Evolutionary conservation across 2,329 filamentous ascomycete genomes (phyloP).

Genomic region (Fusarium verrucosum): DNA sequence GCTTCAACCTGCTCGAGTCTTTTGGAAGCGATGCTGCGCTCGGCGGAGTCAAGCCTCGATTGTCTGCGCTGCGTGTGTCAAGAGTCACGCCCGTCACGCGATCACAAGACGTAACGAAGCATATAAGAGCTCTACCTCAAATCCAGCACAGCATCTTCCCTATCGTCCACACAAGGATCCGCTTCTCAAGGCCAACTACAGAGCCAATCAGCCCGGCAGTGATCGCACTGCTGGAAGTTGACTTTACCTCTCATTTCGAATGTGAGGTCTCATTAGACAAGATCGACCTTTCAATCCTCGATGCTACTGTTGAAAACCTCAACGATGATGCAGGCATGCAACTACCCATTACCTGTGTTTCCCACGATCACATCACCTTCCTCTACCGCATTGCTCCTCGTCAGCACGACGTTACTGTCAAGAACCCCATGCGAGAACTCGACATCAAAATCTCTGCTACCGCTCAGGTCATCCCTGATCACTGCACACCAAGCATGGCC

Average conservation of each 20-base stretch:
- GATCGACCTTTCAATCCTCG: slow-evolving; percentile 65
- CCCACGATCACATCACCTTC: slow-evolving; percentile 79
- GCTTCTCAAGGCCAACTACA: slow-evolving; percentile 72
- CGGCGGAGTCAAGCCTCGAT: slow-evolving; percentile 67
- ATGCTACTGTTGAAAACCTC: slow-evolving; percentile 68
- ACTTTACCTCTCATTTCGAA: slow-evolving; percentile 75
- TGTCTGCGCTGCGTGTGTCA: slow-evolving; percentile 79
- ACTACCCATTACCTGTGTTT: slow-evolving; percentile 70
- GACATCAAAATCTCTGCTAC: slow-evolving; percentile 69
- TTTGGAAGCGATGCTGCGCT: slow-evolving; percentile 73
- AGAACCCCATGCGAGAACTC: slow-evolving; percentile 61
- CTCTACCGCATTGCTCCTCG: slow-evolving; percentile 72
- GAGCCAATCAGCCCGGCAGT: slow-evolving; percentile 67
- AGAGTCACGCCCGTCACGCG: slow-evolving; percentile 75
- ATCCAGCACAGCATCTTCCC: slow-evolving; percentile 72
- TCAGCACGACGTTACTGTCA: slow-evolving; percentile 56
- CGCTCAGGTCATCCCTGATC: slow-evolving; percentile 62
- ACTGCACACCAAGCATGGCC: slow-evolving; percentile 68
- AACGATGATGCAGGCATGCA: slow-evolving; percentile 58
- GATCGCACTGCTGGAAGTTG: slow-evolving; percentile 76
- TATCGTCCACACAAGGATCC: slow-evolving; percentile 75
- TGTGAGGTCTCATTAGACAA: slow-evolving; percentile 71
- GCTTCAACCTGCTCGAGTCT: slow-evolving; percentile 80
- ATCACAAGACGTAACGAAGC: slow-evolving; percentile 67
- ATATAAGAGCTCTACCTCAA: slow-evolving; percentile 70